Percentiles rank a stretch among this genome's conserved stretches.
These are phyloP conservation scores for Candida sanyiensis DNA, from an alignment of 805 yeast species.

Conservation along the genomic window DNA sequence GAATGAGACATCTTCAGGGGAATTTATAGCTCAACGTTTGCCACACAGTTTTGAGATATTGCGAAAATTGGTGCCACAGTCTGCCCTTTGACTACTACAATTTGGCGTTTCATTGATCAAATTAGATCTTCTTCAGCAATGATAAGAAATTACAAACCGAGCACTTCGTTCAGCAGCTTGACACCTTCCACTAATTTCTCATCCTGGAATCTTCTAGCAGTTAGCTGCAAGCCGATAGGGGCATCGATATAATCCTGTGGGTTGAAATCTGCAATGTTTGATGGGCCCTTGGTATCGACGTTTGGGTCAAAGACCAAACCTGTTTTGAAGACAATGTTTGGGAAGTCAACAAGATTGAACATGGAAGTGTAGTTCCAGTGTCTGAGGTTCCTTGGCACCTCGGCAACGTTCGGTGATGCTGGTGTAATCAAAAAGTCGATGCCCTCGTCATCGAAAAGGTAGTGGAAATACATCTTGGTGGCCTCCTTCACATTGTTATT, in stretches of 20 bases:
- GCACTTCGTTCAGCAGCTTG: slow-evolving; percentile 31
- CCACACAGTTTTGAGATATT: not conserved
- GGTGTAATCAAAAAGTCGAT: slow-evolving; percentile 68
- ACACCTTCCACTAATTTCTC: slow-evolving; percentile 46
- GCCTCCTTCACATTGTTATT: slow-evolving; percentile 53
- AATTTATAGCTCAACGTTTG: too few relatives aligned
- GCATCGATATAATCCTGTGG: slow-evolving; percentile 31
- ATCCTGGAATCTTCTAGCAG: slow-evolving; percentile 44
- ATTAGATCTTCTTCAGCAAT: too few relatives aligned
- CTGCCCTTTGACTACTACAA: too few relatives aligned
- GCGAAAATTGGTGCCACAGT: not conserved
- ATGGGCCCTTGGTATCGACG: slow-evolving; percentile 42
- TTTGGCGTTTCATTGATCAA: too few relatives aligned
- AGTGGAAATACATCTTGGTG: slow-evolving; percentile 50
- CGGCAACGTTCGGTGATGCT: slow-evolving; percentile 64
- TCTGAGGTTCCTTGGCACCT: slow-evolving; percentile 53
- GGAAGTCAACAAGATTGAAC: slow-evolving; percentile 68
- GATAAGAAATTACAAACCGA: slow-evolving; percentile 21
- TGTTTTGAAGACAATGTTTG: slow-evolving; percentile 60
- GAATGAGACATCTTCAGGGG: too few relatives aligned
- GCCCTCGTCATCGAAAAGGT: slow-evolving; percentile 46
- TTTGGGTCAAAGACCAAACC: slow-evolving; percentile 54
- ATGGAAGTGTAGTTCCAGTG: slow-evolving; percentile 79
- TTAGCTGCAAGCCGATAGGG: slow-evolving; percentile 46
- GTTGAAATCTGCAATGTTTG: slow-evolving; percentile 21